These are phyloP conservation scores for Alternaria triticina DNA, from an alignment of 2,329 filamentous ascomycete species.

Conservation along the genomic window DNA sequence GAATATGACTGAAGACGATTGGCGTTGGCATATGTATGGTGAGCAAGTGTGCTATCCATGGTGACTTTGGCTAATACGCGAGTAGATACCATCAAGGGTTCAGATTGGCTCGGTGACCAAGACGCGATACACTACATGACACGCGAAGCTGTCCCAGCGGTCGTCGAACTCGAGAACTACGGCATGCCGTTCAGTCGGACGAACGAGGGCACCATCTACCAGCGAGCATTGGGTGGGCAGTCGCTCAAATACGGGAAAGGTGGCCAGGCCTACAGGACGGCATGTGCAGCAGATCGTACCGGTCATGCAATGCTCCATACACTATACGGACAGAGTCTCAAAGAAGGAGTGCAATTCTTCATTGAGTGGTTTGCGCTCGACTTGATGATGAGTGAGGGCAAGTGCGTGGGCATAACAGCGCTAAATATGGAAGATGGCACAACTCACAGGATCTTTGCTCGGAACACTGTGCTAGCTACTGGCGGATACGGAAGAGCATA, in stretches of 20 bases:
- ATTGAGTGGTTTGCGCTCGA: conserved; percentile 60
- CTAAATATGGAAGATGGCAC: conserved; percentile 59
- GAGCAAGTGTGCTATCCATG: conserved; percentile 42
- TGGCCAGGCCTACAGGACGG: conserved; percentile 57
- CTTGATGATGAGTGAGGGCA: conserved; percentile 56
- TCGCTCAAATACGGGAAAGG: conserved; percentile 56
- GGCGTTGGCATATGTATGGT: conserved; percentile 67
- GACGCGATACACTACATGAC: conserved; percentile 68
- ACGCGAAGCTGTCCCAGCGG: conserved; percentile 59
- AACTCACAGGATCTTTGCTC: conserved; percentile 56
- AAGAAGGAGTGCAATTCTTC: conserved; percentile 57
- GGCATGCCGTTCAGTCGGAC: conserved; percentile 62
- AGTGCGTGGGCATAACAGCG: conserved; percentile 56
- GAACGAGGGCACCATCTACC: conserved; percentile 55
- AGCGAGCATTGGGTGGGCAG: conserved; percentile 57
- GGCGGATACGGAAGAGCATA: conserved; percentile 60
- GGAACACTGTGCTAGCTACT: conserved; percentile 57
- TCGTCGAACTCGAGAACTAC: conserved; percentile 63
- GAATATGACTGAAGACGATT: conserved; percentile 64
- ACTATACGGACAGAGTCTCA: conserved; percentile 57
- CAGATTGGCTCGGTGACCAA: conserved; percentile 66
- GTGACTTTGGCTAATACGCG: rapidly evolving
- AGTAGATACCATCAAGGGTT: conserved; percentile 55
- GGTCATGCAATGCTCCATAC: conserved; percentile 60
- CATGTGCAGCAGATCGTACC: conserved; percentile 56